Evolutionary conservation across 345 rosid genomes (phyloP), one percentile per base, ranked within the genome.

Genomic region (Eucalyptus marginata): DNA sequence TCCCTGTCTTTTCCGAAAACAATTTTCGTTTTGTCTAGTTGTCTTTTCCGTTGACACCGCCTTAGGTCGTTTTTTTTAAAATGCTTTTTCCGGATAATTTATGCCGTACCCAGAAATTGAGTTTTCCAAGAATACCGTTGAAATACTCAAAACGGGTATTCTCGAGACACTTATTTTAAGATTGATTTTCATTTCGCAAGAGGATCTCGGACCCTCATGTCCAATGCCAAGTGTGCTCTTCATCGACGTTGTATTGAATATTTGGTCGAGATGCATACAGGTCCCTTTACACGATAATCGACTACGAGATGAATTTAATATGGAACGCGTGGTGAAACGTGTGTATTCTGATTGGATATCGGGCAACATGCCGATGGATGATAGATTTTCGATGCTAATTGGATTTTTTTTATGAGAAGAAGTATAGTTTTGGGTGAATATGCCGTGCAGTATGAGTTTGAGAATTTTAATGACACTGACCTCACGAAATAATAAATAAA

Each of bases 171-270:
- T n/a, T 64, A 31, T n/a, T n/a, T 7, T 14, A n/a, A 15, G 16
- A 7, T n/a, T 15, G 8, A 64, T 7, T n/a, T 64, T 64, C 40
- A 10, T 2, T 4, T n/a, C 5, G 36, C 40, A 8, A 64, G 36
- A 62, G 3, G 17, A 7, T 62, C 71, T 62, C 17, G 15, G 15
- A 29, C 36, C 16, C 18, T 62, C 76, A 0, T 4, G 5, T 31
- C 18, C 36, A 6, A 64, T n/a, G 29, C 10, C 9, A 5, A 2
- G 5, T 0, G 10, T 64, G 17, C 18, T n/a, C 5, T 14, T 7
- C 1, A 7, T 13, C 15, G 15, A 14, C 76, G 4, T n/a, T 14
- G 1, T 4, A 15, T n/a, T 8, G 18, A 13, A n/a, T n/a, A 15
- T 64, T 16, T 4, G 18, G 15, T 13, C 10, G 5, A 17, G 18